These are phyloP conservation scores for Aspergillus spinulosporus DNA, from an alignment of 2,329 filamentous ascomycete species.

Conservation along the genomic window DNA sequence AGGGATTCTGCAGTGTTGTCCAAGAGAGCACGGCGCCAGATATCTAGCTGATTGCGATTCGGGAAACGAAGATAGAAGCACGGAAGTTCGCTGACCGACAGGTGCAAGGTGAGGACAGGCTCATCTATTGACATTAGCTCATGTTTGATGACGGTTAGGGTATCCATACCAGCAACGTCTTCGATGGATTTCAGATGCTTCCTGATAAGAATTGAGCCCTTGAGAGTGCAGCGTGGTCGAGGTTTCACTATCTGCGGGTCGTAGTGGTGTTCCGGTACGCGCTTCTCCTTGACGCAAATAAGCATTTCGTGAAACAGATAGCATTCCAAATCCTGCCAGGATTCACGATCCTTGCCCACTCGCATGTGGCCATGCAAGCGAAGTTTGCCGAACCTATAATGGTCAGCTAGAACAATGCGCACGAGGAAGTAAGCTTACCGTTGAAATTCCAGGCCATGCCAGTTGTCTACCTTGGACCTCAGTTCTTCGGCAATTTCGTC, in stretches of 20 bases:
- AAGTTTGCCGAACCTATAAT: slow-evolving; percentile 80
- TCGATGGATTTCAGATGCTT: slow-evolving; percentile 95
- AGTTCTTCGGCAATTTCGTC: slow-evolving; percentile 85
- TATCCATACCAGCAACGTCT: slow-evolving; percentile 47
- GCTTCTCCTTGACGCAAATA: slow-evolving; percentile 99
- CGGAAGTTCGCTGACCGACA: slow-evolving; percentile 88
- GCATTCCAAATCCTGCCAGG: slow-evolving; percentile 97
- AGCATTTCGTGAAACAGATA: slow-evolving; percentile 98
- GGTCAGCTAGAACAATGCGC: slow-evolving; percentile 2
- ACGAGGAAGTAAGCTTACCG: slow-evolving; percentile 52
- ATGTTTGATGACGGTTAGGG: neutral
- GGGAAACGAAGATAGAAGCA: slow-evolving; percentile 92
- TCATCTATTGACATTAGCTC: slow-evolving; percentile 57
- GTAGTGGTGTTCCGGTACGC: slow-evolving; percentile 62
- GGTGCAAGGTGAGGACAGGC: slow-evolving; percentile 79
- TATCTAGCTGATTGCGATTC: slow-evolving; percentile 74
- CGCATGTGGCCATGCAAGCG: slow-evolving; percentile 84
- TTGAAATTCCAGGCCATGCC: slow-evolving; percentile 92
- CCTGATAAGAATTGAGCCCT: slow-evolving; percentile 97
- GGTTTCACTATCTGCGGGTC: slow-evolving; percentile 55
- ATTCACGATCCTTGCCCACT: slow-evolving; percentile 92
- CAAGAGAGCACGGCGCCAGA: slow-evolving; percentile 83
- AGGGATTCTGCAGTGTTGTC: slow-evolving; percentile 74
- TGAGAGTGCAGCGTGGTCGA: slow-evolving; percentile 80
- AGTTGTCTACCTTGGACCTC: slow-evolving; percentile 88